phyloP scores from a whole-genome alignment of 805 yeast species.

The Candida anglica region DNA sequence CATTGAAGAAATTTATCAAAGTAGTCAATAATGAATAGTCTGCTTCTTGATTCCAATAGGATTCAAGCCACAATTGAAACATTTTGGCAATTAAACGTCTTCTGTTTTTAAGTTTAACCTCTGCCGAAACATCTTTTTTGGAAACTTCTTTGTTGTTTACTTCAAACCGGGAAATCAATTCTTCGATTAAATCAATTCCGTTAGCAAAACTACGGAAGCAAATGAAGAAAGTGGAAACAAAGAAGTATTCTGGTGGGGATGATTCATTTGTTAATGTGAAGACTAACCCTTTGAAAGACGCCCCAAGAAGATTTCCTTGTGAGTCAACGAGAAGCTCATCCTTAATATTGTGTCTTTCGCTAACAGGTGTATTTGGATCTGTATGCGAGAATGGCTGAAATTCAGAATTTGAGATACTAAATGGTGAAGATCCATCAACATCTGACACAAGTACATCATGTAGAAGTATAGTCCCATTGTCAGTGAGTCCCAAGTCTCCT shows the following conservation, averaged over 20 bases:
- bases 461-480: slow-evolving; percentile 45
- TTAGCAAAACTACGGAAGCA: slow-evolving; percentile 71
- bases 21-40: slow-evolving; percentile 66
- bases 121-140: slow-evolving; percentile 18
- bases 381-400: slow-evolving; percentile 29
- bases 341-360: slow-evolving; percentile 14
- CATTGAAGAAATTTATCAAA: slow-evolving; percentile 74
- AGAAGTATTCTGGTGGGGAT: slow-evolving; percentile 61
- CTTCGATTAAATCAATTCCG: slow-evolving; percentile 64
- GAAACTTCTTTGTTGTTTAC: slow-evolving; percentile 29
- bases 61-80: slow-evolving; percentile 83
- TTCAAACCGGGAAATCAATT: slow-evolving; percentile 63
- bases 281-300: slow-evolving; percentile 67
- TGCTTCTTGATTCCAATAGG: slow-evolving; percentile 70
- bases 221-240: slow-evolving; percentile 70
- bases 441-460: slow-evolving; percentile 28
- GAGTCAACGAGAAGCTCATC: slow-evolving; percentile 51
- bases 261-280: slow-evolving; percentile 63
- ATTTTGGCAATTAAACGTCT: slow-evolving; percentile 64
- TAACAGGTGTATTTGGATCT: slow-evolving; percentile 7
- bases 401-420: slow-evolving; percentile 30
- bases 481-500: slow-evolving; percentile 43
- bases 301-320: slow-evolving; percentile 56
- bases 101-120: slow-evolving; percentile 48
- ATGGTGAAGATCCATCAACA: slow-evolving; percentile 24